These are phyloP conservation scores for Filosporella fistucella DNA, from an alignment of 495 filamentous ascomycete genomes.

Conservation along the genomic window DNA sequence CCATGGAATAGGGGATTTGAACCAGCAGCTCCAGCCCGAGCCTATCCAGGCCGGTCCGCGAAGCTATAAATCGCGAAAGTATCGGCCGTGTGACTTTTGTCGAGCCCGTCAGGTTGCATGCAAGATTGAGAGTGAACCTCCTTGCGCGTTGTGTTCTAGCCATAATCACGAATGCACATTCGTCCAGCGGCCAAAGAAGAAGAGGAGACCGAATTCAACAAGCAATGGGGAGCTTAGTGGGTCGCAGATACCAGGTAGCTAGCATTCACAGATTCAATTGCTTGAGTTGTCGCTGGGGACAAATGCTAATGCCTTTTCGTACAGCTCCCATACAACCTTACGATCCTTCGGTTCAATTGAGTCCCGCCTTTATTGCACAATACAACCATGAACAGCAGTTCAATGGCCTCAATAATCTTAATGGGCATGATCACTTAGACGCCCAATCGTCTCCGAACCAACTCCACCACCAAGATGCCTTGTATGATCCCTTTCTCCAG, in stretches of 20 bases:
- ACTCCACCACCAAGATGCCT: slow-evolving; percentile 8
- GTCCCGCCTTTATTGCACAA: slow-evolving; percentile 21
- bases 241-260: slow-evolving; percentile 14
- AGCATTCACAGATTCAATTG: background rate
- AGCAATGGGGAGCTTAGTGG: slow-evolving; percentile 13
- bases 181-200: slow-evolving; percentile 27
- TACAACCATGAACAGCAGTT: slow-evolving; percentile 17
- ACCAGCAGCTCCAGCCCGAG: slow-evolving; percentile 11
- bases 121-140: slow-evolving; percentile 23
- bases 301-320: background rate
- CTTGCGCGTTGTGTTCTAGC: slow-evolving; percentile 29
- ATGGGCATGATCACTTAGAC: slow-evolving; percentile 14
- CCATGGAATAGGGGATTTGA: slow-evolving; percentile 20
- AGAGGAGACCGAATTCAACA: slow-evolving; percentile 18
- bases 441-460: slow-evolving; percentile 18
- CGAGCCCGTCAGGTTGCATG: slow-evolving; percentile 21
- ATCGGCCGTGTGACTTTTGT: slow-evolving; percentile 26
- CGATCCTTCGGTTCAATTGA: slow-evolving; percentile 18
- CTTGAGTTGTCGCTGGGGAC: background rate
- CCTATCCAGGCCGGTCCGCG: slow-evolving; percentile 18
- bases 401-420: slow-evolving; percentile 18
- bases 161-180: slow-evolving; percentile 31
- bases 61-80: slow-evolving; percentile 23
- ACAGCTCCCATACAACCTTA: slow-evolving; percentile 18
- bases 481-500: slow-evolving; percentile 20